phyloP scores from a whole-genome alignment of 1,284 basidiomycete genomes.

The Ceratobasidium sp. region DNA sequence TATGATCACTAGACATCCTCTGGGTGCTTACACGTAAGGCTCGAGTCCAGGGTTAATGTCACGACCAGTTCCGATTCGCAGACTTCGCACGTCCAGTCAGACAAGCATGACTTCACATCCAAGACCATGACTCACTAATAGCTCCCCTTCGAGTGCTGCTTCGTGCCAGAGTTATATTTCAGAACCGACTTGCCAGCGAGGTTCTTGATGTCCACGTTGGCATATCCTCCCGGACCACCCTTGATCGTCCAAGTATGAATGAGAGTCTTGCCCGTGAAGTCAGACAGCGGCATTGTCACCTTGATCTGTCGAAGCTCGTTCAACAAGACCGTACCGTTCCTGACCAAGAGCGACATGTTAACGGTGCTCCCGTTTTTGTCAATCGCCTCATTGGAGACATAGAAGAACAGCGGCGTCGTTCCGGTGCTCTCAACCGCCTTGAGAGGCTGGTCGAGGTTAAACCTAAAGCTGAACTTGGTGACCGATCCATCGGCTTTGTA shows the following conservation, averaged over 20 bases:
- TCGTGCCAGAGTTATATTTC: neutral
- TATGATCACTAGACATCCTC: neutral
- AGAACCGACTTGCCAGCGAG: neutral
- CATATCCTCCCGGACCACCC: slow-evolving; percentile 10
- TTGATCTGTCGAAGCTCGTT: neutral
- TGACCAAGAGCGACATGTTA: slow-evolving; percentile 2
- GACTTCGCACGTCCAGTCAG: neutral
- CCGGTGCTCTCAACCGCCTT: neutral
- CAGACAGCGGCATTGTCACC: slow-evolving; percentile 10
- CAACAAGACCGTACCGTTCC: slow-evolving; percentile 10
- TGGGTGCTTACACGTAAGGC: neutral
- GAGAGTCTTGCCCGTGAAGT: neutral
- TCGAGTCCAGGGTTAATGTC: neutral
- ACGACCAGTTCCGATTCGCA: neutral
- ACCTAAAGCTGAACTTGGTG: slow-evolving; percentile 26
- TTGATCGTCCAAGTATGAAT: slow-evolving; percentile 28
- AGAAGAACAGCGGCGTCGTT: neutral
- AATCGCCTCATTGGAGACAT: slow-evolving; percentile 10
- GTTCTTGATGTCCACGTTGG: neutral
- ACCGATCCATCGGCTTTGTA: neutral
- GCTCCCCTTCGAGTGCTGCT: neutral
- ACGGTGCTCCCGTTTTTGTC: neutral
- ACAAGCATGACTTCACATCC: too few species aligned
- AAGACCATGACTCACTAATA: slow-evolving; percentile 2
- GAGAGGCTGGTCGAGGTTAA: neutral